Conservation (phyloP, 192 early-diverging fungal species). For the Mortierella hygrophila region DNA sequence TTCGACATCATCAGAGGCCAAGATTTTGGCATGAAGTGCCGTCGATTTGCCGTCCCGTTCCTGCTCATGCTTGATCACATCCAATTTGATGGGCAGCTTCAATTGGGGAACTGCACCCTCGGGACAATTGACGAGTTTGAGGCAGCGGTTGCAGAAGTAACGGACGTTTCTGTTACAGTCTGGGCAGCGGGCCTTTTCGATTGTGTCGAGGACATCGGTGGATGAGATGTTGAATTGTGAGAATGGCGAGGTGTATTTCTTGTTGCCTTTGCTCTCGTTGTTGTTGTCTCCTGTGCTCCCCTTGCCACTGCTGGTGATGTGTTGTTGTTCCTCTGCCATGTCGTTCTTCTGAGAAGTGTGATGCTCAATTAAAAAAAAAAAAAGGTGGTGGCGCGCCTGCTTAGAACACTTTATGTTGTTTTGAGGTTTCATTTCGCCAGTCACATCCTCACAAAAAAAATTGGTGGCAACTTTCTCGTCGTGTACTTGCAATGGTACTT, state of each 20-base stretch:
- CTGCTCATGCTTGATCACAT: conserved; percentile 83
- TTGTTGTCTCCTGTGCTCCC: neutral
- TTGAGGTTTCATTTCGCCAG: neutral
- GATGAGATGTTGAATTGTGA: conserved; percentile 48
- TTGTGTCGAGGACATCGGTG: conserved; percentile 50
- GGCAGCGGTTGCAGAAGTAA: conserved; percentile 83
- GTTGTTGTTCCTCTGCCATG: neutral
- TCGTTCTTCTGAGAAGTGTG: neutral
- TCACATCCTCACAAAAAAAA: neutral
- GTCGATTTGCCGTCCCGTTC: conserved; percentile 92
- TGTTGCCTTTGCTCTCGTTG: neutral
- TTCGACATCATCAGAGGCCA: conserved; percentile 77
- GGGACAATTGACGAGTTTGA: conserved; percentile 60
- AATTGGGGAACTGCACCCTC: conserved; percentile 69
- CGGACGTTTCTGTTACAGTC: conserved; percentile 74
- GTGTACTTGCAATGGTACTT: neutral
- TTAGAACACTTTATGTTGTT: neutral
- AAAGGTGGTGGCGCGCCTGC: neutral
- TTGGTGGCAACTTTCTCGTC: neutral
- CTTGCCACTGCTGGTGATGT: neutral
- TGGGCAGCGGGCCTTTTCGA: conserved; percentile 65
- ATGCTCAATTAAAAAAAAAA: neutral
- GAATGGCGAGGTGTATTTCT: conserved; percentile 42
- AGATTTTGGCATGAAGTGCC: conserved; percentile 84
- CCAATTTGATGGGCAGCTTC: conserved; percentile 77